Evolutionary conservation across 306 rosid genomes (phyloP).

Genomic region (Rosa rugosa): DNA sequence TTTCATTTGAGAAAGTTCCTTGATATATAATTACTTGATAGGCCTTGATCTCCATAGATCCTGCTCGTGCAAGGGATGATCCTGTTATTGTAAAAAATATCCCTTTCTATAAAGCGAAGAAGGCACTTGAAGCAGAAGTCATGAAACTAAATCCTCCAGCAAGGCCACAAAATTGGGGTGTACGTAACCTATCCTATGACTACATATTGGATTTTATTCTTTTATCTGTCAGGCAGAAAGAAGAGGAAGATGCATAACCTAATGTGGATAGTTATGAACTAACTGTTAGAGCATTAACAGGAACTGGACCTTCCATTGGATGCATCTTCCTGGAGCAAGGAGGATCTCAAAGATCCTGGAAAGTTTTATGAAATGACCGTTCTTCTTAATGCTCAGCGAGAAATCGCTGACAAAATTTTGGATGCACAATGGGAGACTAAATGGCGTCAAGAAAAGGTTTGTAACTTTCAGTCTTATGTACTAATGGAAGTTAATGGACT

Average conservation of each 20-base stretch:
- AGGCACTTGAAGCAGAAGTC: conserved; percentile 74
- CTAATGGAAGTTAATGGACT: conserved; percentile 1
- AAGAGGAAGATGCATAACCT: background rate
- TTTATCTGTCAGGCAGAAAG: conserved; percentile 9
- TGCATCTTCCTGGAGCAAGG: conserved; percentile 89
- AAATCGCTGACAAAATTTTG: conserved; percentile 81
- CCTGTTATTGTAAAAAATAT: conserved; percentile 81
- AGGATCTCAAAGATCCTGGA: conserved; percentile 80
- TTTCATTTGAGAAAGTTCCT: background rate
- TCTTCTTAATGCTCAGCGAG: conserved; percentile 96
- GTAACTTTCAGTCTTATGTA: conserved; percentile 22
- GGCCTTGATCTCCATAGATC: conserved; percentile 88
- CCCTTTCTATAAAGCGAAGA: conserved; percentile 87
- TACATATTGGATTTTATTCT: background rate
- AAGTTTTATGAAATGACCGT: conserved; percentile 85
- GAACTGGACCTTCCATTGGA: conserved; percentile 84
- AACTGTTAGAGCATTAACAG: conserved; percentile 47
- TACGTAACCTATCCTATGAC: conserved; percentile 39
- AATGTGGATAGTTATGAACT: conserved; percentile 25
- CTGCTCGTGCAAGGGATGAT: conserved; percentile 87
- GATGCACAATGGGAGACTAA: conserved; percentile 88
- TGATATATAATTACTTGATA: conserved; percentile 32
- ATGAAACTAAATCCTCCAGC: conserved; percentile 91
- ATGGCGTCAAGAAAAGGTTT: conserved; percentile 94
- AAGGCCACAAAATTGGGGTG: conserved; percentile 91